phyloP scores from a whole-genome alignment of 176 grass and related monocot species.

The Aegilops sharonensis region DNA sequence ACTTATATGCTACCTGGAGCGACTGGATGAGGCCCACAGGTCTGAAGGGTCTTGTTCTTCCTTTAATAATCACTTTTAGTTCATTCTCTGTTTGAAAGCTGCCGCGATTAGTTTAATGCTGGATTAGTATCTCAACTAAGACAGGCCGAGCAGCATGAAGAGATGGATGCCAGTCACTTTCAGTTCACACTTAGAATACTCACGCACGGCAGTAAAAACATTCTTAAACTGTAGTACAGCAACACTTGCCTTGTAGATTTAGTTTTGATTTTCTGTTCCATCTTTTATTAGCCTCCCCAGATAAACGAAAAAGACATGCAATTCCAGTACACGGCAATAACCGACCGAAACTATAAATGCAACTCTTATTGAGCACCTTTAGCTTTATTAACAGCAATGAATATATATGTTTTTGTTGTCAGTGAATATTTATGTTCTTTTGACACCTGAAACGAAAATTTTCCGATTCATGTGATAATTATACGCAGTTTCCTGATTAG shows the following conservation, averaged over 20 bases:
- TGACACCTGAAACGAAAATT: conserved; percentile 15
- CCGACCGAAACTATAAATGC: no score
- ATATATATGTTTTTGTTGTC: background rate
- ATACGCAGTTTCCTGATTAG: background rate
- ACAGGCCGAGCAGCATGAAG: conserved; percentile 30
- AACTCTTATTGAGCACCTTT: no score
- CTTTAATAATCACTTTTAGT: conserved; percentile 28
- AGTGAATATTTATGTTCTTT: background rate
- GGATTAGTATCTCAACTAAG: conserved; percentile 35
- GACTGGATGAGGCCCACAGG: conserved; percentile 23
- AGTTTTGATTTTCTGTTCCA: background rate
- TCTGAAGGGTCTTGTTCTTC: conserved; percentile 10
- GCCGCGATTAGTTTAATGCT: conserved; percentile 36
- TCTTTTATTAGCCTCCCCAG: conserved; percentile 24
- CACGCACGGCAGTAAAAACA: conserved; percentile 45
- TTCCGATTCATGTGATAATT: background rate
- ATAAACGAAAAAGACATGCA: conserved; percentile 3
- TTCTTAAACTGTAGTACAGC: conserved; percentile 30
- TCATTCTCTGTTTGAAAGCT: conserved; percentile 47
- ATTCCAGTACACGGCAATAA: background rate
- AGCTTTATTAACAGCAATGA: no score
- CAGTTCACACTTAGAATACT: conserved; percentile 48
- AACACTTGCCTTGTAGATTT: conserved; percentile 11
- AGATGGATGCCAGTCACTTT: conserved; percentile 32
- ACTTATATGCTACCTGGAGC: conserved; percentile 42